phyloP scores from a whole-genome alignment of 768 basidiomycete genomes.

The Boletus vinaceobasis region DNA sequence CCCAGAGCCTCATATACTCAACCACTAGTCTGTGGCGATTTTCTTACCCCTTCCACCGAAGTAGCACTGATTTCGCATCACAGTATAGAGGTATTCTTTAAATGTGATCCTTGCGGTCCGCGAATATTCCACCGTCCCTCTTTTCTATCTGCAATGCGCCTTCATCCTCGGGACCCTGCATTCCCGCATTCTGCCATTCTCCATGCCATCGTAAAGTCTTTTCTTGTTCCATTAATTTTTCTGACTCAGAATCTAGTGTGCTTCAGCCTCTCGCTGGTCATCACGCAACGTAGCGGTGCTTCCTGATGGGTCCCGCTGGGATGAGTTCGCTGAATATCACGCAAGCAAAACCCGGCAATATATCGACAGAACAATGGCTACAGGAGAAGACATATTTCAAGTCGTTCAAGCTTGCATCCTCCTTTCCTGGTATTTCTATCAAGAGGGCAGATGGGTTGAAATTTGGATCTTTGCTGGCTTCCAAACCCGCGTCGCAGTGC shows the following conservation, averaged over 20 bases:
- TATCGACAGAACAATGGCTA: conserved; percentile 89
- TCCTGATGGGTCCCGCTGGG: conserved; percentile 74
- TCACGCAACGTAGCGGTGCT: conserved; percentile 62
- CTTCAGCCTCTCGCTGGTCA: conserved; percentile 80
- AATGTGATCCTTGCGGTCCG: conserved; percentile 82
- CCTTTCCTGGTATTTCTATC: conserved; percentile 88
- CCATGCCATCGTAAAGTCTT: conserved; percentile 74
- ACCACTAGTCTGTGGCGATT: conserved; percentile 63
- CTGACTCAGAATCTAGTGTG: conserved; percentile 50
- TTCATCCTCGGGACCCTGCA: conserved; percentile 74
- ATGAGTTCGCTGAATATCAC: conserved; percentile 84
- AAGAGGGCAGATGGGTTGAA: conserved; percentile 87
- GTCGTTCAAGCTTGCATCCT: conserved; percentile 86
- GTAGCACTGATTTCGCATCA: conserved; percentile 10
- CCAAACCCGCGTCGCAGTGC: conserved; percentile 77
- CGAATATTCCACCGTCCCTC: conserved; percentile 79
- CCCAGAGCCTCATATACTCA: conserved; percentile 67
- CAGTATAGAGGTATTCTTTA: conserved; percentile 86
- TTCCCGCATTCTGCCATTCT: conserved; percentile 90
- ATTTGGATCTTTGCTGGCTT: conserved; percentile 90
- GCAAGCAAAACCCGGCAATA: conserved; percentile 83
- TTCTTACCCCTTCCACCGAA: conserved; percentile 5
- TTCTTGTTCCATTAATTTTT: conserved; percentile 1
- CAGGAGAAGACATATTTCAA: conserved; percentile 79
- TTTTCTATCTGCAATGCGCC: conserved; percentile 73